These are phyloP conservation scores for Tricholoma saponaceum DNA, from an alignment of 768 basidiomycete genomes.

Conservation along the genomic window DNA sequence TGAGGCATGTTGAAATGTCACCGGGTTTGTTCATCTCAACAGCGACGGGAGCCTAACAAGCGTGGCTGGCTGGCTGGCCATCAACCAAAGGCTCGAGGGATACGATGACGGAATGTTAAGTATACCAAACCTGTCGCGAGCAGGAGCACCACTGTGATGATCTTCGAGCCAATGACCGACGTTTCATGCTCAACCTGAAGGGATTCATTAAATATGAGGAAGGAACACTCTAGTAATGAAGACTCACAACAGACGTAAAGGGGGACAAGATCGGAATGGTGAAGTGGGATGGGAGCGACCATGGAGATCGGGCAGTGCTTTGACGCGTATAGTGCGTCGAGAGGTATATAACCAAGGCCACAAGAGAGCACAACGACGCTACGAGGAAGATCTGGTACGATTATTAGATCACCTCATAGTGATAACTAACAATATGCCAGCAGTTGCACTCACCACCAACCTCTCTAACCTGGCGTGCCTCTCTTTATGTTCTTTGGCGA, in stretches of 20 bases:
- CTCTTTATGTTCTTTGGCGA: slow-evolving; percentile 40
- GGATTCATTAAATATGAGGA: neutral
- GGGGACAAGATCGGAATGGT: slow-evolving; percentile 78
- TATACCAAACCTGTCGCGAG: slow-evolving; percentile 39
- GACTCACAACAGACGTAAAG: slow-evolving; percentile 68
- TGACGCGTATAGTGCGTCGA: slow-evolving; percentile 25
- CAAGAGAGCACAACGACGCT: slow-evolving; percentile 28
- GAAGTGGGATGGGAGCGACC: slow-evolving; percentile 53
- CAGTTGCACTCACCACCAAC: slow-evolving; percentile 40
- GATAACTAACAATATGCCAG: neutral
- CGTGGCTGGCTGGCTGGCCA: neutral
- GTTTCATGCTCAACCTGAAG: slow-evolving; percentile 71
- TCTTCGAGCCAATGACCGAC: slow-evolving; percentile 51
- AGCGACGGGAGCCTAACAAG: neutral
- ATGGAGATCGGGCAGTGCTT: slow-evolving; percentile 21
- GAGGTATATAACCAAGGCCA: slow-evolving; percentile 32
- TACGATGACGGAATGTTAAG: slow-evolving; percentile 39
- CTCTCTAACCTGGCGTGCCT: slow-evolving; percentile 48
- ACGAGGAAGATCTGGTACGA: slow-evolving; percentile 28
- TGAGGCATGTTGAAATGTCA: neutral
- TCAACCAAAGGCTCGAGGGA: slow-evolving; percentile 14
- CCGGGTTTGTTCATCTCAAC: neutral
- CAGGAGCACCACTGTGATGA: slow-evolving; percentile 36
- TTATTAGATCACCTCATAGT: neutral
- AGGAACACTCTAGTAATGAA: neutral